Conservation (phyloP, 108 stramenopile species). For the Schizochytrium sp. region DNA sequence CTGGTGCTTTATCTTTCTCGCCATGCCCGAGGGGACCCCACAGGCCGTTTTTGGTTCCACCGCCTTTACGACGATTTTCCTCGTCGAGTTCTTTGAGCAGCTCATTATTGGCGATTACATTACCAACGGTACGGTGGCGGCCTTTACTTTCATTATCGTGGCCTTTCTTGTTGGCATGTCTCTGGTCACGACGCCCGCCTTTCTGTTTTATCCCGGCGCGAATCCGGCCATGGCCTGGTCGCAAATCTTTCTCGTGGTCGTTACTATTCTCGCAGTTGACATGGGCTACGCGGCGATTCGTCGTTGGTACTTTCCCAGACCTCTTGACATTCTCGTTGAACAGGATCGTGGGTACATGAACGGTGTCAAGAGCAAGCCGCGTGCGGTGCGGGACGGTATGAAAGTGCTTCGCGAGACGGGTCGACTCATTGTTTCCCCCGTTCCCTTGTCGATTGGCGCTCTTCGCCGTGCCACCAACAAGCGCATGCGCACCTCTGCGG, state of each 20-base stretch:
- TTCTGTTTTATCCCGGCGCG: neutral
- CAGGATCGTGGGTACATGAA: constrained; percentile 3
- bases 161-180: neutral
- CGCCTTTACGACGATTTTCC: neutral
- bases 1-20: neutral
- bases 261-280: neutral
- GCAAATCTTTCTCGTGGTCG: neutral
- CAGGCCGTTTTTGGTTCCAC: neutral
- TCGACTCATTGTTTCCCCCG: neutral
- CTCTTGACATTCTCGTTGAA: neutral
- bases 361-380: neutral
- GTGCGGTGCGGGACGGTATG: neutral
- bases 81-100: neutral
- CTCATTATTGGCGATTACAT: neutral
- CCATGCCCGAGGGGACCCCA: neutral
- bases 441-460: neutral
- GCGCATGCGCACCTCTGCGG: neutral
- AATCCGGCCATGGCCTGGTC: neutral
- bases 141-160: neutral
- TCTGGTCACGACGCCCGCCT: neutral
- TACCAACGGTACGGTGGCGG: neutral
- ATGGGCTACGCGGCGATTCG: neutral
- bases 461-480: neutral
- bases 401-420: neutral
- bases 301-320: neutral